These are phyloP conservation scores for Pythium sp. DNA, from an alignment of 352 stramenopile genomes.

Conservation along the genomic window DNA sequence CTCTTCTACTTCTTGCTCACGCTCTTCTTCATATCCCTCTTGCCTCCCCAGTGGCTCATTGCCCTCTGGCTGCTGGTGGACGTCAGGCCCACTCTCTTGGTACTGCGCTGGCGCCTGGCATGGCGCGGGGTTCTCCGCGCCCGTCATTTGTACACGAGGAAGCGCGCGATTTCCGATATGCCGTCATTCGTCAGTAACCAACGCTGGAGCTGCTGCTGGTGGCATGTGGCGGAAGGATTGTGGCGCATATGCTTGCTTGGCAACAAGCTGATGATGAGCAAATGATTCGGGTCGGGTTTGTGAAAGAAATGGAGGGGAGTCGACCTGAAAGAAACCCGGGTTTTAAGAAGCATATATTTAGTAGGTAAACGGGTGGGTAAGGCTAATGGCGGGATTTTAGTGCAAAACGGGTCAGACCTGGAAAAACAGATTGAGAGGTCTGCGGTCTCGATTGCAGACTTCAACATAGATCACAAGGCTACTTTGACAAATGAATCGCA, in stretches of 20 bases:
- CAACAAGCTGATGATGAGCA: not conserved
- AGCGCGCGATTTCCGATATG: not conserved
- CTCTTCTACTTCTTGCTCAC: not conserved
- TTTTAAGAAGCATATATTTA: not conserved
- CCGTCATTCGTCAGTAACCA: not conserved
- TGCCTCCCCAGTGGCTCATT: not conserved
- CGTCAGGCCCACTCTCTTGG: not conserved
- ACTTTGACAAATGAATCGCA: not conserved
- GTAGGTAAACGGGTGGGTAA: not conserved
- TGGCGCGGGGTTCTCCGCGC: not conserved
- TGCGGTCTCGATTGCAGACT: not conserved
- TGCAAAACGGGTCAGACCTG: not conserved
- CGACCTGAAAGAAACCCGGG: not conserved
- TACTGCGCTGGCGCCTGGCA: not conserved
- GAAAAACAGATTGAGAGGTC: not conserved
- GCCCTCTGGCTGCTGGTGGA: not conserved
- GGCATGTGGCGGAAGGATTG: not conserved
- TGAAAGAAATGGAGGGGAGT: too few species aligned
- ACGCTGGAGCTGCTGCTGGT: not conserved
- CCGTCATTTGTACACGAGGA: not conserved
- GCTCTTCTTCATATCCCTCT: not conserved
- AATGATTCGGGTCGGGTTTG: not conserved
- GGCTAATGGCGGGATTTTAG: not conserved
- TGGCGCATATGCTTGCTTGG: not conserved
- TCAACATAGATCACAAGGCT: slow-evolving; percentile 2